Base-by-base conservation (phyloP, 2,329 filamentous ascomycete genomes). In the Aschersonia sp. region DNA sequence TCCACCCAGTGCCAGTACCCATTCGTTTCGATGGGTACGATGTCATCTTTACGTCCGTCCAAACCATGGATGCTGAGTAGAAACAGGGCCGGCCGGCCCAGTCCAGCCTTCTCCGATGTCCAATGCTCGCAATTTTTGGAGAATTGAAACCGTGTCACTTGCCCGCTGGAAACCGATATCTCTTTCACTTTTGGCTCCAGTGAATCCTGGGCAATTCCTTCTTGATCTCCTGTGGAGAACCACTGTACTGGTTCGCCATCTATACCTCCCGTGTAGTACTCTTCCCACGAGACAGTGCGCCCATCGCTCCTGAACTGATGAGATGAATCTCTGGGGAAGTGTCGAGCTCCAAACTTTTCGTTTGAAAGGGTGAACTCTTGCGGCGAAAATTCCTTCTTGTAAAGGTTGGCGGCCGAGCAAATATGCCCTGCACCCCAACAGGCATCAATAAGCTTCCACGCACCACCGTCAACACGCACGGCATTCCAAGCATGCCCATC, bases 361-460 rank as follows among this genome's bases (percentile, higher is more conserved):
- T 96, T 96, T 46, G 65, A 63, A 50, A 68, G 63, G 3, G 67
- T 75, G 55, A 84, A 84, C 53, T 76, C 65, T 6, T 71, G 63
- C 0, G 87, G 78, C 1, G 70, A 73, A 62, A 96, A 94, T 4
- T 69, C 60, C 55, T 83, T 75, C 42, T 75, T 75, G 65, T 88
- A 96, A 1, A 69, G 63, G 49, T 73, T 65, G 12, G 22, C 22
- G 4, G 69, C 70, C 22, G 58, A 69, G 42, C 71, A 64, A 7
- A 94, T 65, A 52, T 78, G 70, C 2, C 90, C 90, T 0, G 90
- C 87, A 40, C 92, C 92, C 92, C 92, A 98, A 60, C 90, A 97
- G 0, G 84, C 66, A 58, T 98, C 92, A 45, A 97, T 68, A 1
- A 97, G 74, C 64, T 96, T 95, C 90, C 90, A 97, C 53, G 80